Base-by-base conservation (phyloP, 495 filamentous ascomycete species). In the Letharia lupina region DNA sequence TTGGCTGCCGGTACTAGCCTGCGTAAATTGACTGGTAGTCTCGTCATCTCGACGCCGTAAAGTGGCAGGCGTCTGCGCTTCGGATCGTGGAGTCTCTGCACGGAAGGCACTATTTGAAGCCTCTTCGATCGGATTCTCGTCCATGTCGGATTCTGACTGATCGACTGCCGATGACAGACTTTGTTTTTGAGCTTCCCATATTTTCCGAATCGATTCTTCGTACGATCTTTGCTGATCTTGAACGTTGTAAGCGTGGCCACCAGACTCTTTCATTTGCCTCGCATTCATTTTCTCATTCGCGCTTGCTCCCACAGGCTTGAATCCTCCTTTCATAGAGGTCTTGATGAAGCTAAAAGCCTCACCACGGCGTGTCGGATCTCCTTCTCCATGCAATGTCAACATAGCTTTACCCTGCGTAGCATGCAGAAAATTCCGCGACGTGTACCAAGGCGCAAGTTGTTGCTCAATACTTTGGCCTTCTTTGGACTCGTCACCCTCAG, bases 261-360 rank as follows among this genome's bases (percentile, higher is more conserved):
- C 91, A 67, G 93, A 90, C 37, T 94, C 92, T 71, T 96, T 95
- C 64, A 88, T 81, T 69, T 89, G 84, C 67, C 89, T 83, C n/a
- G 86, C 86, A 63, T 90, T 89, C 48, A 96, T 84, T 66, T 91
- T 95, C 60, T 95, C 91, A 48, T 89, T 83, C 4, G 91, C 89
- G 69, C 91, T 93, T 70, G 96, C 91, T 13, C 93, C 89, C 65
- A 91, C 82, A 41, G 91, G 89, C 70, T 95, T 90, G 77, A 94
- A 99, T 4, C 94, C 94, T 58, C 94, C 94, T 75, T 99, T 99
- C 94, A 99, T 99, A 16, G 90, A 95, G 0, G 91, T 96, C 71
- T 92, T 90, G 69, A 99, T 88, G 74, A 97, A 96, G 73, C 88
- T 96, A 78, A 97, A 93, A 4, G 90, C 94, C 64, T 96, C 87